Conservation (phyloP, 345 rosid genomes). For the Kernera saxatilis region DNA sequence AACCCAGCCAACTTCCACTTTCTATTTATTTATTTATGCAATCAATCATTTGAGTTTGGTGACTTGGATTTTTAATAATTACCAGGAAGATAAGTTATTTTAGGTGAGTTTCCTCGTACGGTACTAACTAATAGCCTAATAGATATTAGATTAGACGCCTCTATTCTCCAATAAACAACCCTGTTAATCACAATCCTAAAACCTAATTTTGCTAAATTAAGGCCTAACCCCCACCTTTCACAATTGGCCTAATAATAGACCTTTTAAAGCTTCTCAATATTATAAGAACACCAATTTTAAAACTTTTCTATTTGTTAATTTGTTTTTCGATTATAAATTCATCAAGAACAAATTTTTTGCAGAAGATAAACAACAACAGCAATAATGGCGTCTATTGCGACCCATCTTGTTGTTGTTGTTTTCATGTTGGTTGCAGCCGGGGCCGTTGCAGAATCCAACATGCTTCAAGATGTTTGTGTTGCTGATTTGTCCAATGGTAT, state of each 20-base stretch:
- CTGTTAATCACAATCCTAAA: not conserved
- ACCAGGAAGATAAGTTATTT: constrained; percentile 4
- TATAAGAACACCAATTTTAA: not conserved
- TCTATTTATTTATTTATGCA: not conserved
- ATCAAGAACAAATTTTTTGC: not conserved
- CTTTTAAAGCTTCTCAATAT: not conserved
- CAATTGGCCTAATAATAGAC: constrained; percentile 11
- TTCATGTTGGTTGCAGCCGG: constrained; percentile 24
- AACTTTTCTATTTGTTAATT: not conserved
- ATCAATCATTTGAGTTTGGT: not conserved
- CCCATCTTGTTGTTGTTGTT: constrained; percentile 22
- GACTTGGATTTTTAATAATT: not conserved
- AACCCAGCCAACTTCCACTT: not conserved
- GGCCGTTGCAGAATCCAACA: constrained; percentile 48
- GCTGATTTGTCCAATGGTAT: constrained; percentile 61
- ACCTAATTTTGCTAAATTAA: constrained; percentile 10
- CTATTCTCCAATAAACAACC: not conserved
- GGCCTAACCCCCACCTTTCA: not conserved
- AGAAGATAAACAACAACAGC: constrained; percentile 10
- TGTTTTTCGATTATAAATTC: not conserved
- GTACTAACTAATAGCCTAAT: not conserved
- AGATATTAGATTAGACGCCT: constrained; percentile 17
- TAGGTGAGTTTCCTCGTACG: constrained; percentile 19
- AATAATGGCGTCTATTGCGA: constrained; percentile 11
- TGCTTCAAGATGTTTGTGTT: constrained; percentile 86